Conservation (phyloP, 257 asterid species). For the Solanum chilense region DNA sequence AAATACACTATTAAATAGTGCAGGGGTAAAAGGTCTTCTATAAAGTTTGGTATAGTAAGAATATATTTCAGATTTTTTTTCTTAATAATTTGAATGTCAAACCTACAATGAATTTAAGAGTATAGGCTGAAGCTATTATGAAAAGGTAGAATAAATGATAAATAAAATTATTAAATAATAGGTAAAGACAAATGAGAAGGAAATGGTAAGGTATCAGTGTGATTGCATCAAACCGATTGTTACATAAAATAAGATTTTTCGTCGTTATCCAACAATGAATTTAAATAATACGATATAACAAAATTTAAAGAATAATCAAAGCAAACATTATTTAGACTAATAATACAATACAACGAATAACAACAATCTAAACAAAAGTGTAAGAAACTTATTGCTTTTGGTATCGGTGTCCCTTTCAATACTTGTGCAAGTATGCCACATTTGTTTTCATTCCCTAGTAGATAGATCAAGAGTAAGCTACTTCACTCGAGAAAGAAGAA, state of each 20-base stretch:
- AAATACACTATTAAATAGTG: no score
- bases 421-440: not conserved
- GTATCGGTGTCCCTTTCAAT: not conserved
- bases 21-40: no score
- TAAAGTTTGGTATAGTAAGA: no score
- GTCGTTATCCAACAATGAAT: not conserved
- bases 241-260: no score
- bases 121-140: not conserved
- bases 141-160: not conserved
- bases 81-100: no score
- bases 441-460: not conserved
- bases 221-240: not conserved
- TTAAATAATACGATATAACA: no score
- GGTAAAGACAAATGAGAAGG: not conserved
- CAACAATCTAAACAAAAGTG: not conserved
- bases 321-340: not conserved
- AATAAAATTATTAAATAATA: no score
- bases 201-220: not conserved
- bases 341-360: no score
- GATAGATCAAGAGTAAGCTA: not conserved
- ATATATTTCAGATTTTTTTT: no score
- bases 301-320: no score
- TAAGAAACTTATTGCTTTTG: not conserved
- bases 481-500: not conserved
- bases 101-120: not conserved